Evolutionary conservation across 768 basidiomycete species (phyloP).

Genomic region (Leucocoprinus birnbaumii): DNA sequence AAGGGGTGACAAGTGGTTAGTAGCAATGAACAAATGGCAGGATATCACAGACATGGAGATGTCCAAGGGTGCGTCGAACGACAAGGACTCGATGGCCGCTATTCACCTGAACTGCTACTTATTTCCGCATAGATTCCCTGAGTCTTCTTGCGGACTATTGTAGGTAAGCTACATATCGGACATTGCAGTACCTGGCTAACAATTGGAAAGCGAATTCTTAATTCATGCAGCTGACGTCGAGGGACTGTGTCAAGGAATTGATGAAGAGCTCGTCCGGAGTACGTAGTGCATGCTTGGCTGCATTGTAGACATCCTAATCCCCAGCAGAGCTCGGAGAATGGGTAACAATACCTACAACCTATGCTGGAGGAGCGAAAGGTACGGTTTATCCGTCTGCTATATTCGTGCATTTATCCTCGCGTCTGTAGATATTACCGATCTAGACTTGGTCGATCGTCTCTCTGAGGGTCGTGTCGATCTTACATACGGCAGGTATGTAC

Average conservation of each 20-base stretch:
- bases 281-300: conserved; percentile 20
- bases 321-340: conserved; percentile 81
- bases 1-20: conserved; percentile 75
- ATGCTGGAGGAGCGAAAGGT: conserved; percentile 96
- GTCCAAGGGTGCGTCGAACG: conserved; percentile 53
- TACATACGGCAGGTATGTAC: conserved; percentile 76
- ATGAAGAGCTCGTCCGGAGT: conserved; percentile 84
- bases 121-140: conserved; percentile 59
- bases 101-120: background rate
- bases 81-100: background rate
- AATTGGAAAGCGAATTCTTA: conserved; percentile 71
- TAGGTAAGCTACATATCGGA: conserved; percentile 45
- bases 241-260: conserved; percentile 94
- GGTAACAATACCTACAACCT: conserved; percentile 90
- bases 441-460: conserved; percentile 75
- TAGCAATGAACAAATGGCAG: conserved; percentile 99
- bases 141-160: conserved; percentile 76
- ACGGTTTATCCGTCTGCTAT: conserved; percentile 4
- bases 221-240: conserved; percentile 99
- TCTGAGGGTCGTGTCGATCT: conserved; percentile 84
- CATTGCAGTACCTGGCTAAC: background rate
- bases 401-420: background rate
- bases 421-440: conserved; percentile 67
- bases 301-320: background rate
- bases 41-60: conserved; percentile 94